phyloP scores from a whole-genome alignment of 257 asterid genomes.

The Plantago ovata region DNA sequence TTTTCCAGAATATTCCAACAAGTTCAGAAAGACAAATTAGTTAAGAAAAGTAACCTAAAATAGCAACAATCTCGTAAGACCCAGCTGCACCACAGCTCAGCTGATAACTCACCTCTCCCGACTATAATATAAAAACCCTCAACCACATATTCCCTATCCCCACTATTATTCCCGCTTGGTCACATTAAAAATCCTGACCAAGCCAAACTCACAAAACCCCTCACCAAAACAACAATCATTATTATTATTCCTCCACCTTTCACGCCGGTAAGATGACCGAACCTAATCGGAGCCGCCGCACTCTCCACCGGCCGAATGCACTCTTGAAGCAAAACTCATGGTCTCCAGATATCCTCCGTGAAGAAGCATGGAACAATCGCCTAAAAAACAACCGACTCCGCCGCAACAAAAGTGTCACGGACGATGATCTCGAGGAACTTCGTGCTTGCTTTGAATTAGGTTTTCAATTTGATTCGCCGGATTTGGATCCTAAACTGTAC shows the following conservation, averaged over 20 bases:
- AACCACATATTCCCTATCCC: slow-evolving; percentile 15
- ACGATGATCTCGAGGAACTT: slow-evolving; percentile 69
- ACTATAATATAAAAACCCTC: slow-evolving; percentile 22
- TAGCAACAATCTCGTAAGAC: slow-evolving; percentile 20
- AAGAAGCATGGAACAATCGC: slow-evolving; percentile 55
- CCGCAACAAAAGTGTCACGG: slow-evolving; percentile 43
- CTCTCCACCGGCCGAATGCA: slow-evolving; percentile 23
- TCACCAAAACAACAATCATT: not conserved
- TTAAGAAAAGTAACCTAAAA: too few species aligned
- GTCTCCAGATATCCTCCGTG: slow-evolving; percentile 57
- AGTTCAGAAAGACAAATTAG: too few species aligned
- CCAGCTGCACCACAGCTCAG: slow-evolving; percentile 8
- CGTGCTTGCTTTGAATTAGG: slow-evolving; percentile 72
- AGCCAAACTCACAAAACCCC: not conserved
- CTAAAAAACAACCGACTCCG: slow-evolving; percentile 26
- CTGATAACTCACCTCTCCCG: not conserved
- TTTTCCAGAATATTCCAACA: too few species aligned
- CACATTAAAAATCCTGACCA: not conserved
- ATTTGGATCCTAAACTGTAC: slow-evolving; percentile 55
- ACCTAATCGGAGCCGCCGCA: slow-evolving; percentile 19
- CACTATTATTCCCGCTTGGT: slow-evolving; percentile 32
- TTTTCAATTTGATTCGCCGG: slow-evolving; percentile 51
- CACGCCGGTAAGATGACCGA: too few species aligned
- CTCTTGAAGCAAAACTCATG: slow-evolving; percentile 56
- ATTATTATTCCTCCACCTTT: too few species aligned